phyloP scores from a whole-genome alignment of 2,329 filamentous ascomycete genomes.

The Pseudopyrenochaeta lycopersici region DNA sequence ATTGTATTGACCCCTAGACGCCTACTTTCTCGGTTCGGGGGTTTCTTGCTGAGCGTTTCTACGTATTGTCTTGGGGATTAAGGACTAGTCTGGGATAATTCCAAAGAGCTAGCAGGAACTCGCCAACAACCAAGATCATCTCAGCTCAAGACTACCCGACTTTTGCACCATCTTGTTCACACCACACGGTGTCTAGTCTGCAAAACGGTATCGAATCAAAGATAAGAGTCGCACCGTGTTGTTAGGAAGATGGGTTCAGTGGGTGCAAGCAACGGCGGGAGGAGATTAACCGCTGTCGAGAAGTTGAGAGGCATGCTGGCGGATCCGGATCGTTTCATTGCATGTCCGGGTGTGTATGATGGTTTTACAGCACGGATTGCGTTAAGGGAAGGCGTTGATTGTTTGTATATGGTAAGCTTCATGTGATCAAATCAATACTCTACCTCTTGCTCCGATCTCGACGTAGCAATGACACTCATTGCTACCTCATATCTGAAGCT shows the following conservation, averaged over 20 bases:
- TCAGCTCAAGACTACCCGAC: no score
- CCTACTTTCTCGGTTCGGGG: no score
- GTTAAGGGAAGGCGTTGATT: constrained; percentile 69
- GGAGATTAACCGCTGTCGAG: constrained; percentile 34
- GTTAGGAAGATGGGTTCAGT: constrained; percentile 14
- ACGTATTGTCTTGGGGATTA: no score
- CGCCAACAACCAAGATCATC: no score
- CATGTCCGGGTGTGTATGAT: constrained; percentile 74
- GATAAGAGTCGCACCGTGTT: background rate
- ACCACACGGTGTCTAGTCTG: no score
- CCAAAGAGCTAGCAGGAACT: no score
- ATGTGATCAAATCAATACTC: background rate
- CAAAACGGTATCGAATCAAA: background rate
- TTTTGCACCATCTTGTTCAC: no score
- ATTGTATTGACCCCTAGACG: no score
- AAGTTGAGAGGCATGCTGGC: constrained; percentile 43
- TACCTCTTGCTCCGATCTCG: background rate
- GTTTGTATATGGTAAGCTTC: constrained; percentile 70
- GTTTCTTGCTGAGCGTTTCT: no score
- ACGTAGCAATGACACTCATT: background rate
- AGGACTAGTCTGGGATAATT: no score
- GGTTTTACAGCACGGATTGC: constrained; percentile 72
- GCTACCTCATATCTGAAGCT: background rate
- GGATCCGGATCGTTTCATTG: constrained; percentile 52
- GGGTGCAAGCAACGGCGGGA: constrained; percentile 9